Percentiles rank a stretch among this genome's conserved stretches.
phyloP scores from a whole-genome alignment of 2,329 filamentous ascomycete species.

The Teratosphaeriaceae sp. region DNA sequence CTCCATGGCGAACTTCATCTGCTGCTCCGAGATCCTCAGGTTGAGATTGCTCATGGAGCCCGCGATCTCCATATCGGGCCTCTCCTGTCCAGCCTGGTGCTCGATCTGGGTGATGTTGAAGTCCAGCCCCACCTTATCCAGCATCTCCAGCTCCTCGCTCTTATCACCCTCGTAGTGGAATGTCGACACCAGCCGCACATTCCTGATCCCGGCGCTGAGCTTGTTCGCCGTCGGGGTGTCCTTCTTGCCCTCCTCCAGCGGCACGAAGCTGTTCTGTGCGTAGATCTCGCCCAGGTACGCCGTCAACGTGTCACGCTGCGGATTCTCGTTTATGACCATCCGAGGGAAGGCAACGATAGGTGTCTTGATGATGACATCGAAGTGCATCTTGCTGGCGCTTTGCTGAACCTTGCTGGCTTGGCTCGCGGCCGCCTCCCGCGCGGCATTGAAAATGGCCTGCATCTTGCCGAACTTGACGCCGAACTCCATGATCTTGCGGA shows the following conservation, averaged over 20 bases:
- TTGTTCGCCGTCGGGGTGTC: conserved; percentile 72
- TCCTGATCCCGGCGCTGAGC: conserved; percentile 82
- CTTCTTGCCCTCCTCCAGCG: conserved; percentile 68
- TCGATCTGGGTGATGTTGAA: conserved; percentile 91
- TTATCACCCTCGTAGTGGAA: conserved; percentile 69
- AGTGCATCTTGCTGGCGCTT: conserved; percentile 82
- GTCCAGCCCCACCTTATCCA: conserved; percentile 90
- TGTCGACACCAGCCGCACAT: conserved; percentile 82
- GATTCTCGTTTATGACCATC: conserved; percentile 60
- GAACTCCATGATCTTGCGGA: conserved; percentile 97
- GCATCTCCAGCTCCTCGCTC: conserved; percentile 86
- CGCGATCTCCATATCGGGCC: conserved; percentile 87
- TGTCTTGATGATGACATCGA: conserved; percentile 87
- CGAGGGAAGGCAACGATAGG: conserved; percentile 94
- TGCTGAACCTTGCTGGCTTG: conserved; percentile 93
- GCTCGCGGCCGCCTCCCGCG: conserved; percentile 85
- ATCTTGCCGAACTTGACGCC: conserved; percentile 99
- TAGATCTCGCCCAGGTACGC: conserved; percentile 97
- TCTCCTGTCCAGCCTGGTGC: conserved; percentile 66
- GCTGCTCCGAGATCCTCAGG: conserved; percentile 78
- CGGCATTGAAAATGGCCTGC: conserved; percentile 98
- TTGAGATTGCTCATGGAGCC: conserved; percentile 93
- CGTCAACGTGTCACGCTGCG: conserved; percentile 74
- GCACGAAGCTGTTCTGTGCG: conserved; percentile 85
- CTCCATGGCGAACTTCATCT: conserved; percentile 82